Conservation (phyloP, 495 filamentous ascomycete genomes). For the Xylaria telfairii region DNA sequence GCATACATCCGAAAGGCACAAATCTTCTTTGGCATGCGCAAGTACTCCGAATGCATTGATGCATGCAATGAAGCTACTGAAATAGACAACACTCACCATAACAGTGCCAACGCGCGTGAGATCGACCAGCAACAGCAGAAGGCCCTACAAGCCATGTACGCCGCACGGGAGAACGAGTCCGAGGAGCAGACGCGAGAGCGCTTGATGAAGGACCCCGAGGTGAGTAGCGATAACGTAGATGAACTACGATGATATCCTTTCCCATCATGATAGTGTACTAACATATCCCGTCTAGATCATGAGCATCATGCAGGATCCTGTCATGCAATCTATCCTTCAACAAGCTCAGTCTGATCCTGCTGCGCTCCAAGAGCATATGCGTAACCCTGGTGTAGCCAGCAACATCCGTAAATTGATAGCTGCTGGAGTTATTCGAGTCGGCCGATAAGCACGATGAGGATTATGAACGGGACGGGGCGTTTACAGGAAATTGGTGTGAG, state of each 20-base stretch:
- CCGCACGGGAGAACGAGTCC: conserved; percentile 88
- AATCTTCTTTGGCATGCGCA: conserved; percentile 92
- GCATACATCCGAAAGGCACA: conserved; percentile 96
- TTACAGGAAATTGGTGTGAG: conserved; percentile 16
- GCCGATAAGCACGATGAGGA: conserved; percentile 48
- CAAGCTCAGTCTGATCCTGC: conserved; percentile 93
- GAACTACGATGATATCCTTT: not conserved
- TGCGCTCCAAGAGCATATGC: conserved; percentile 95
- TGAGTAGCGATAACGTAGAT: conserved; percentile 49
- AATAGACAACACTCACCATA: conserved; percentile 69
- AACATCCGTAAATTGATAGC: conserved; percentile 94
- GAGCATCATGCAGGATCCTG: conserved; percentile 88
- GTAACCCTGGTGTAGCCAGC: conserved; percentile 78
- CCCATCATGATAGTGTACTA: conserved; percentile 33
- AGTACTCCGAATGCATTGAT: conserved; percentile 93
- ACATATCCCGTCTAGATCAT: conserved; percentile 67
- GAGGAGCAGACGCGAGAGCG: conserved; percentile 95
- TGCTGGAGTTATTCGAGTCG: conserved; percentile 88
- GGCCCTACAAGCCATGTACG: conserved; percentile 88
- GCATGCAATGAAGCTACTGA: conserved; percentile 80
- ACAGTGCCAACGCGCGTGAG: conserved; percentile 79
- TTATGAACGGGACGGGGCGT: conserved; percentile 17
- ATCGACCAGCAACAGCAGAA: conserved; percentile 95
- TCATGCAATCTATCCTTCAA: conserved; percentile 97
- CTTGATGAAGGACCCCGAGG: conserved; percentile 90